Base-by-base conservation (phyloP, 345 rosid species). In the Leavenworthia alabamica region DNA sequence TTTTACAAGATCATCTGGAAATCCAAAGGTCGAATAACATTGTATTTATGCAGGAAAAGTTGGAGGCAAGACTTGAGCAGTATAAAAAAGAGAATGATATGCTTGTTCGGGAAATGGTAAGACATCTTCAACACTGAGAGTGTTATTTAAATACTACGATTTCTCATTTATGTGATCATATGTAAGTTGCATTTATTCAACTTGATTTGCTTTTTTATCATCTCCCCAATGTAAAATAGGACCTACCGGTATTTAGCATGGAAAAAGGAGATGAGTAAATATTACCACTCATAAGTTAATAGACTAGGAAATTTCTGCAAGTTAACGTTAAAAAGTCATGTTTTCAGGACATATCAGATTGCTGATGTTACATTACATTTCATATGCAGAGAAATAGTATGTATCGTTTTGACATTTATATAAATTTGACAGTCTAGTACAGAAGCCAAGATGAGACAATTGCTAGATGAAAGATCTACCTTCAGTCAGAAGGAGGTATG, bases 401-500 rank as follows among this genome's bases (percentile, higher is more conserved):
- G 51, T 53, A 13, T 63, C 60, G 26, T 42, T 61, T 66, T 70
- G 54, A 8, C 74, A 48, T 55, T 32, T 37, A 26, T 40, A 56
- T 53, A 7, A 52, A 64, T 47, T 28, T 29, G 71, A 60, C 81
- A 90, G 93, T 74, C 76, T 61, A 56, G 67, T 75, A 70, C 89
- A 68, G 82, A 77, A 73, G 79, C 48, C 66, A 76, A 75, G 60
- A 77, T 81, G 56, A 69, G 62, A 51, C 54, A 22, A 45, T 67
- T 80, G 49, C 28, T 49, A 52, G 76, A 81, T 10, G 90, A 82
- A 60, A 79, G 56, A 56, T 70, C 79, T 46, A 48, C 69, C 43
- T 44, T 85, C 71, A 67, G 44, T 60, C 29, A 66, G 70, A 81
- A 80, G 53, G 72, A 46, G 86, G 93, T 85, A 76, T 76, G 44